Conservation (phyloP, 2,329 filamentous ascomycete genomes). For the Nemania serpens region DNA sequence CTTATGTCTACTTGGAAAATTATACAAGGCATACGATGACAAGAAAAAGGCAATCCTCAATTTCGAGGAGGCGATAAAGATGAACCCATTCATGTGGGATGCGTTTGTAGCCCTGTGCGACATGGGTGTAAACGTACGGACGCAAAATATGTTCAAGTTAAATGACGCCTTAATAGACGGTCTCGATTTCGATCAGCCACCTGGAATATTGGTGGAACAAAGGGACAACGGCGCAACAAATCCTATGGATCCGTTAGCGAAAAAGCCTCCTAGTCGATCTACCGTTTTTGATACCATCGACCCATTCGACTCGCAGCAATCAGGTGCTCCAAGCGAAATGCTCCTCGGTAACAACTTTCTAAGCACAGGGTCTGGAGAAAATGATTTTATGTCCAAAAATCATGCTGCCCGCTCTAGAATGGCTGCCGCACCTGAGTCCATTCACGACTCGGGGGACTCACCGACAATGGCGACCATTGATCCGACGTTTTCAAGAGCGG, state of each 20-base stretch:
- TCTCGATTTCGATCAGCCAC: constrained; percentile 48
- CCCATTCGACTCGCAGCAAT: constrained; percentile 56
- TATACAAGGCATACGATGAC: constrained; percentile 82
- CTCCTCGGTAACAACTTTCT: constrained; percentile 48
- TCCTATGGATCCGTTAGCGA: constrained; percentile 47
- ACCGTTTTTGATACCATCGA: constrained; percentile 48
- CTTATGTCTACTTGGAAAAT: constrained; percentile 82
- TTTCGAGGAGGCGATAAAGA: constrained; percentile 86
- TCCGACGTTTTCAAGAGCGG: constrained; percentile 41
- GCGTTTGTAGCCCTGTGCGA: constrained; percentile 89
- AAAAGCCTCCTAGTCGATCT: constrained; percentile 48
- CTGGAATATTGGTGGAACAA: constrained; percentile 42
- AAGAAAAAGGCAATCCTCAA: constrained; percentile 82
- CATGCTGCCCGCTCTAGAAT: constrained; percentile 56
- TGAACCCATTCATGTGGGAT: constrained; percentile 98
- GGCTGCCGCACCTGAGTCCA: constrained; percentile 45
- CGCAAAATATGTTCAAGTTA: constrained; percentile 84
- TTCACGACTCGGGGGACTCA: constrained; percentile 66
- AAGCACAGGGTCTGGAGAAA: constrained; percentile 50
- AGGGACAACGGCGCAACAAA: constrained; percentile 45
- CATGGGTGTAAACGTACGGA: constrained; percentile 78
- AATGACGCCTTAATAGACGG: constrained; percentile 58
- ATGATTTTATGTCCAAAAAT: constrained; percentile 62
- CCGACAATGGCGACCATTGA: constrained; percentile 58
- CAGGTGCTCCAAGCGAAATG: constrained; percentile 47